phyloP scores from a whole-genome alignment of 2,329 filamentous ascomycete genomes.

The Herpotrichia juniperi region DNA sequence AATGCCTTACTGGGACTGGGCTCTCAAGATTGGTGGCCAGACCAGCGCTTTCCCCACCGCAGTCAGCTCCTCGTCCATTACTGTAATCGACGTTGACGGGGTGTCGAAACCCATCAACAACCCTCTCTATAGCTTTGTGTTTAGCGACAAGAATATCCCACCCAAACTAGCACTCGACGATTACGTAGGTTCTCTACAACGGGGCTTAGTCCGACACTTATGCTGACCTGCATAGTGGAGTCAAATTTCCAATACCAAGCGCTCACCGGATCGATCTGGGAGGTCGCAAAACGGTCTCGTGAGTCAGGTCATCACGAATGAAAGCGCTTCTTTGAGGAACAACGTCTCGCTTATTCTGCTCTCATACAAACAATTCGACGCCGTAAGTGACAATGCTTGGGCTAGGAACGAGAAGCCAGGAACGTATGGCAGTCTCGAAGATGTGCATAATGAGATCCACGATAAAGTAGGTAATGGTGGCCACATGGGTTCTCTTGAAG shows the following conservation, averaged over 20 bases:
- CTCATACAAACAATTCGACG: conserved; percentile 10
- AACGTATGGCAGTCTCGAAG: conserved; percentile 10
- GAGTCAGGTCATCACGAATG: conserved; percentile 7
- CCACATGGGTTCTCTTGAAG: conserved; percentile 11
- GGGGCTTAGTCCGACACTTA: background rate
- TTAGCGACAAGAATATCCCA: conserved; percentile 9
- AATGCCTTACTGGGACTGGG: conserved; percentile 23
- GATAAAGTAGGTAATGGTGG: conserved; percentile 44
- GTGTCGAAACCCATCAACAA: conserved; percentile 9
- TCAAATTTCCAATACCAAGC: conserved; percentile 7
- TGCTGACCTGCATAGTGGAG: conserved; percentile 7
- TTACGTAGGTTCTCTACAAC: conserved; percentile 4
- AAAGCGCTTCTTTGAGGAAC: conserved; percentile 7
- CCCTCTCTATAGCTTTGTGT: conserved; percentile 11
- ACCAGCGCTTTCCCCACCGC: conserved; percentile 11
- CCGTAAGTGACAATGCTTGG: conserved; percentile 13
- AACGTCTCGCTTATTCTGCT: conserved; percentile 14
- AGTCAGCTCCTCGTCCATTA: conserved; percentile 8
- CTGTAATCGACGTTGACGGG: conserved; percentile 13
- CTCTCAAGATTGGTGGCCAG: background rate
- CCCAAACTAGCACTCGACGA: conserved; percentile 6
- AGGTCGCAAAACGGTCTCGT: conserved; percentile 7
- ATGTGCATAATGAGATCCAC: conserved; percentile 12
- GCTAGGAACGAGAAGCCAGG: conserved; percentile 1
- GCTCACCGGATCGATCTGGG: conserved; percentile 4